These are phyloP conservation scores for Lenwebbia sp. DNA, from an alignment of 345 rosid genomes.

Conservation along the genomic window DNA sequence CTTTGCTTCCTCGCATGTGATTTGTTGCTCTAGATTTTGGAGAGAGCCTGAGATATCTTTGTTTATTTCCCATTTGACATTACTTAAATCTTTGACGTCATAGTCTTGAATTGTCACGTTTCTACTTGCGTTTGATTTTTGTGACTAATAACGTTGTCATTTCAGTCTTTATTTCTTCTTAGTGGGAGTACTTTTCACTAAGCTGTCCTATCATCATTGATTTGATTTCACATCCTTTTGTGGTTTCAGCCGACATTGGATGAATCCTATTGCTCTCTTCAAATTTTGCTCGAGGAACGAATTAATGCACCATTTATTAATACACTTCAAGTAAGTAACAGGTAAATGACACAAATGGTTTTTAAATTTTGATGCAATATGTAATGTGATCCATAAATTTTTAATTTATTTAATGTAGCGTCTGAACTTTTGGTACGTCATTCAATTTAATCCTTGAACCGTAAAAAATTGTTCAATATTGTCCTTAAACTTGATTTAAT, in stretches of 20 bases:
- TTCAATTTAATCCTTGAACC: rapidly evolving
- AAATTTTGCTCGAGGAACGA: background rate
- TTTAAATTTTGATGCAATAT: rapidly evolving
- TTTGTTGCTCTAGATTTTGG: background rate
- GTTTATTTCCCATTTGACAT: background rate
- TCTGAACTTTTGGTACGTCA: too few relatives aligned
- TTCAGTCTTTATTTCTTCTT: background rate
- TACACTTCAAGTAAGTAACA: background rate
- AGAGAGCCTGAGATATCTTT: background rate
- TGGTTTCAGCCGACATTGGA: background rate
- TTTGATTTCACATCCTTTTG: background rate
- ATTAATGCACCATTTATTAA: background rate
- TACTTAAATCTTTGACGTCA: background rate
- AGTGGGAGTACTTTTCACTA: background rate
- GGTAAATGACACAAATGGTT: too few relatives aligned
- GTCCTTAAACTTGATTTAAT: too few relatives aligned
- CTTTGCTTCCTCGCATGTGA: background rate
- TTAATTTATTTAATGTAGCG: too few relatives aligned
- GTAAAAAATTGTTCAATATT: too few relatives aligned
- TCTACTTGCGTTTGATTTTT: background rate
- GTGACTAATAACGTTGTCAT: background rate
- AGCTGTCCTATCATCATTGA: background rate
- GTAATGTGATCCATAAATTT: rapidly evolving
- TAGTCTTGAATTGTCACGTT: background rate
- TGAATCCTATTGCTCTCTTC: background rate